Evolutionary conservation across 2,329 filamentous ascomycete genomes (phyloP).

Genomic region (Fusarium falciforme): DNA sequence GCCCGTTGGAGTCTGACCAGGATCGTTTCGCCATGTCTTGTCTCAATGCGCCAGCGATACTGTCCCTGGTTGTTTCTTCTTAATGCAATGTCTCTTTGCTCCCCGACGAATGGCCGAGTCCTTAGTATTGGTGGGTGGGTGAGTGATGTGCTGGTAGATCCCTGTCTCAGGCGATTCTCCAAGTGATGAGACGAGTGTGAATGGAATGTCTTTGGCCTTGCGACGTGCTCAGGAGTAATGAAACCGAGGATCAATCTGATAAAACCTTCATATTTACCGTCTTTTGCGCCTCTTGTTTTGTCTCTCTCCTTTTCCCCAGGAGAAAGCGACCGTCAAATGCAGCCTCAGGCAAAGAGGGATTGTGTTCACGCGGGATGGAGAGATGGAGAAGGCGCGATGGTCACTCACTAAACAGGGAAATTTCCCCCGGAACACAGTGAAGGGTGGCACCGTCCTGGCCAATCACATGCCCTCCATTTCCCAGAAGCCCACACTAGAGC

Average conservation of each 20-base stretch:
- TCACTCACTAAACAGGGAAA: conserved; percentile 36
- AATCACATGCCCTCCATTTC: conserved; percentile 16
- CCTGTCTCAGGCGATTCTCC: conserved; percentile 2
- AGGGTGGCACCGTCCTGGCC: not conserved
- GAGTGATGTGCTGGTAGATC: not conserved
- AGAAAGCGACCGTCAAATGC: conserved; percentile 12
- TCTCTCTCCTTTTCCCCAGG: not conserved
- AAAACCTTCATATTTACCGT: not conserved
- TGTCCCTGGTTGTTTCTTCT: not conserved
- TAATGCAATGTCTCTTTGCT: not conserved
- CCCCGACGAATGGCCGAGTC: not conserved
- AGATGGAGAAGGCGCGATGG: conserved; percentile 25
- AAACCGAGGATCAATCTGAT: not conserved
- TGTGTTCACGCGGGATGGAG: conserved; percentile 26
- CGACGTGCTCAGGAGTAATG: not conserved
- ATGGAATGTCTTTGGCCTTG: not conserved
- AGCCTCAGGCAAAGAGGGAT: conserved; percentile 22
- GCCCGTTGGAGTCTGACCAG: conserved; percentile 40
- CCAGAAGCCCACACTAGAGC: conserved; percentile 1
- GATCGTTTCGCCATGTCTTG: conserved; percentile 38
- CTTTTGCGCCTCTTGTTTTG: not conserved
- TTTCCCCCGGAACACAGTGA: conserved; percentile 28
- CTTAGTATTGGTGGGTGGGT: not conserved
- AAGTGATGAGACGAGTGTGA: not conserved
- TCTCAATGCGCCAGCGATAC: not conserved